Base-by-base conservation (phyloP, 169 alveolate genomes). In the Cryptosporidium sp. region DNA sequence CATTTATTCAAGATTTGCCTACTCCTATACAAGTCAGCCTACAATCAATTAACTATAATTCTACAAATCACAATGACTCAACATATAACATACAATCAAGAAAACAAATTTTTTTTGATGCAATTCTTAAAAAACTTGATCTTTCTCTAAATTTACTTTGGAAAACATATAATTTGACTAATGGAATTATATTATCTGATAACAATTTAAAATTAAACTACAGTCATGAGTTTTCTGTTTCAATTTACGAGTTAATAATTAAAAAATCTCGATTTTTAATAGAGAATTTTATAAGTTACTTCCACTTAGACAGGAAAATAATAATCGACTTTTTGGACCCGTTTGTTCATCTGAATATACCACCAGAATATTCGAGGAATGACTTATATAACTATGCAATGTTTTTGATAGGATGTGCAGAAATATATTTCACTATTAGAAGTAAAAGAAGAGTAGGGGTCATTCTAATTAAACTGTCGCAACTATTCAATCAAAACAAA, bases 271-370 rank as follows among this genome's bases (percentile, higher is more conserved):
- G 67, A n/a, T 62, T 80, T 45, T 62, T 80, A 23, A 23, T 33
- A 48, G 75, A 59, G 21, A 41, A 65, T 65, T 21, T 80, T 23
- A 48, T 80, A 18, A 80, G 67, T n/a, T 23, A 61, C 18, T 51
- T 31, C 35, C 31, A 80, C 23, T 10, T 65, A 9, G 68, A 80
- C 52, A 80, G 89, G 43, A 80, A 80, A 48, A 41, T 80, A n/a
- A n/a, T 80, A 21, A 41, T 65, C 35, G 89, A 80, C 65, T 80
- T 80, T 67, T 48, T 80, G 23, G 89, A 80, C 41, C 80, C 89
- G 3, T 80, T 35, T n/a, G 7, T 80, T 55, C 18, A 65, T 26
- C 16, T 67, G 10, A 29, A 29, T 7, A 52, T 73, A 3, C 59
- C 86, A 23, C 9, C 33, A 3, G 21, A 43, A 16, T 65, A n/a